phyloP scores from a whole-genome alignment of 805 yeast species.

The Kockiozyma suomiensis region DNA sequence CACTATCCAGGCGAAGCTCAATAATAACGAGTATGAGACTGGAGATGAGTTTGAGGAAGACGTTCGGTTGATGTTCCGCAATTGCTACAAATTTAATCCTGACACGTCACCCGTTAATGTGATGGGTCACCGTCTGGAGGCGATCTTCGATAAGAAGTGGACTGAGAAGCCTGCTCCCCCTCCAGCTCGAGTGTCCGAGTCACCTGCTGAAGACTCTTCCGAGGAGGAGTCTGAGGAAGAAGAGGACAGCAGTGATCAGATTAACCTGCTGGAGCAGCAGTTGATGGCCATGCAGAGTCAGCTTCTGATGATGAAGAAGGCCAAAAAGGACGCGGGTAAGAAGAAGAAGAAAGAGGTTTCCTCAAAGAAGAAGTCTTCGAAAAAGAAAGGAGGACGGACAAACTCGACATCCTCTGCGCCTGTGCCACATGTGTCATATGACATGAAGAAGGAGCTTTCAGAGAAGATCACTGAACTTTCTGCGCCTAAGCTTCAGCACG shows the following conservation, averaged over 20 bases:
- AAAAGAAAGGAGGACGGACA: conserved; percentile 17
- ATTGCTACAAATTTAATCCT: conserved; percentile 92
- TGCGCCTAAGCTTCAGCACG: conserved; percentile 80
- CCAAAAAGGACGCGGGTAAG: conserved; percentile 62
- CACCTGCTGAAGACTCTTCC: conserved; percentile 43
- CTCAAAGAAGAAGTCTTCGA: conserved; percentile 43
- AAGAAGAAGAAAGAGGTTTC: conserved; percentile 52
- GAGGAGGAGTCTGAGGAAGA: conserved; percentile 60
- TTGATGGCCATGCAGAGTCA: conserved; percentile 82
- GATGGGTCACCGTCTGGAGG: conserved; percentile 93
- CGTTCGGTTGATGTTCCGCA: conserved; percentile 77
- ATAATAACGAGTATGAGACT: conserved; percentile 83
- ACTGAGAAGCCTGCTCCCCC: conserved; percentile 63
- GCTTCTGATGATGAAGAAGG: conserved; percentile 77
- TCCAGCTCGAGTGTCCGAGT: conserved; percentile 56
- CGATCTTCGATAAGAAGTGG: conserved; percentile 86
- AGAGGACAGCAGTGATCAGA: conserved; percentile 78
- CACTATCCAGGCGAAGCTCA: conserved; percentile 75
- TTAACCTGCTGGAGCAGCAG: conserved; percentile 84
- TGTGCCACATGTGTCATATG: conserved; percentile 71
- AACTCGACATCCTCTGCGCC: conserved; percentile 37
- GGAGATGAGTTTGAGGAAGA: conserved; percentile 87
- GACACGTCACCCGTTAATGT: conserved; percentile 94
- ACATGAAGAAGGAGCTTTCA: conserved; percentile 92
- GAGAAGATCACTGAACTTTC: conserved; percentile 78